Base-by-base conservation (phyloP, 1,284 basidiomycete species). In the Sporisorium graminicola region DNA sequence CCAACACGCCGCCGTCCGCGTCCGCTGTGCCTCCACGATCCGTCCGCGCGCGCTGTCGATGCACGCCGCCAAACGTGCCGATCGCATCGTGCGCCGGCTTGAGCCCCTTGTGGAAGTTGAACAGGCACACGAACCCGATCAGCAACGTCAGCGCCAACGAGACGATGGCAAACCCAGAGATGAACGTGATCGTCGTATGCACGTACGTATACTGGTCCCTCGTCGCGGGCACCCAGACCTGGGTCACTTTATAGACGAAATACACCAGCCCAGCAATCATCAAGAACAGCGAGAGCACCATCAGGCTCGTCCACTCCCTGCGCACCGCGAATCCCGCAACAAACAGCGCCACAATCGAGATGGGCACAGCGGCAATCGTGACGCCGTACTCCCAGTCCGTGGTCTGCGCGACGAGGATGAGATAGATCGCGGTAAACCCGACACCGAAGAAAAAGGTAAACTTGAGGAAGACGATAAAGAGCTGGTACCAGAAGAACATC, bases 401-500 rank as follows among this genome's bases (percentile, higher is more conserved):
- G 8, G 68, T 74, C 9, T 77, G 42, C 5, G 71, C 74, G n/a
- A 82, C 77, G 3, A 82, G 60, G 58, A 82, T 82, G 10, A 82
- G 65, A 47, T 80, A 82, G 50, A 80, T 75, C 9, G 78, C 67
- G 20, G 79, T 76, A 52, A 78, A 78, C 8, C 75, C 75, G 2
- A 76, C 68, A 18, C 81, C 81, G 52, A 82, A 81, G 74, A 82
- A 81, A 52, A 81, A 81, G 44, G 63, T 43, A 49, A 81, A 82
- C 64, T 82, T 82, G 66, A 82, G 65, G 47, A 81, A 71, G 27
- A 80, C 78, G 63, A 81, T 77, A 31, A 80, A 81, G n/a, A 80
- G 54, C 63, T 82, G 80, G 53, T 82, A 82, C 64, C 67, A 74
- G 42, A 82, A 61, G 55, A 77, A 82, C 70, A 78, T 74, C 22